These are phyloP conservation scores for Lentinula edodes DNA, from an alignment of 768 basidiomycete genomes.

Conservation along the genomic window DNA sequence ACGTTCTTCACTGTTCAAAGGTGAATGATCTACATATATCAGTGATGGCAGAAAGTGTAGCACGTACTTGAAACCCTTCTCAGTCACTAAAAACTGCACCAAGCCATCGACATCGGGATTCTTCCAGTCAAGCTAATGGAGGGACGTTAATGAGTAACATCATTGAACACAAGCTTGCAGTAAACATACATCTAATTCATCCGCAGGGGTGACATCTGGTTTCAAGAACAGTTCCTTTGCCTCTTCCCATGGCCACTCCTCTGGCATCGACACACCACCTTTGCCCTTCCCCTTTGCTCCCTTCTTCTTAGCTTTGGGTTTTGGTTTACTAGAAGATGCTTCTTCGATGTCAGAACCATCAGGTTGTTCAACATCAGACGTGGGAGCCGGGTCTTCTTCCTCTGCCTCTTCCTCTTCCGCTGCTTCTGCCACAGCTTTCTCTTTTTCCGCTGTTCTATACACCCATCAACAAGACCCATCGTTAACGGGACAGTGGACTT, in stretches of 20 bases:
- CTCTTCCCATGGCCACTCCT: constrained; percentile 96
- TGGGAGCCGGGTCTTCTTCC: constrained; percentile 35
- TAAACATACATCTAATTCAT: constrained; percentile 69
- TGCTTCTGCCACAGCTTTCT: constrained; percentile 13
- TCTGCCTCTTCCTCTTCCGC: constrained; percentile 20
- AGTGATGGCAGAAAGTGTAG: not conserved
- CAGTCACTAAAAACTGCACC: constrained; percentile 85
- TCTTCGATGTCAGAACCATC: constrained; percentile 24
- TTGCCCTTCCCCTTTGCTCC: constrained; percentile 59
- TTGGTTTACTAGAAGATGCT: constrained; percentile 16
- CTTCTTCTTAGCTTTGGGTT: constrained; percentile 27
- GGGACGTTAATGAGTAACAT: not conserved
- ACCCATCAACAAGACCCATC: not conserved
- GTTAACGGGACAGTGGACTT: constrained; percentile 12
- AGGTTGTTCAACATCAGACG: constrained; percentile 40
- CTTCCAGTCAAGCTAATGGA: constrained; percentile 83
- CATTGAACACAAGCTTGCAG: not conserved
- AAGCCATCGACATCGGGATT: constrained; percentile 90
- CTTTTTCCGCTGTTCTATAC: constrained; percentile 32
- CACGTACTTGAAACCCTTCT: constrained; percentile 95
- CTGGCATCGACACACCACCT: constrained; percentile 79
- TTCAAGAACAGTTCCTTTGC: constrained; percentile 87
- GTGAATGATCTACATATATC: not conserved
- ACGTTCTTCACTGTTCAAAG: constrained; percentile 76
- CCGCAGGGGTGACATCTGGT: constrained; percentile 85